phyloP scores from a whole-genome alignment of 139 green algal species.

The Chlorella vulgaris region DNA sequence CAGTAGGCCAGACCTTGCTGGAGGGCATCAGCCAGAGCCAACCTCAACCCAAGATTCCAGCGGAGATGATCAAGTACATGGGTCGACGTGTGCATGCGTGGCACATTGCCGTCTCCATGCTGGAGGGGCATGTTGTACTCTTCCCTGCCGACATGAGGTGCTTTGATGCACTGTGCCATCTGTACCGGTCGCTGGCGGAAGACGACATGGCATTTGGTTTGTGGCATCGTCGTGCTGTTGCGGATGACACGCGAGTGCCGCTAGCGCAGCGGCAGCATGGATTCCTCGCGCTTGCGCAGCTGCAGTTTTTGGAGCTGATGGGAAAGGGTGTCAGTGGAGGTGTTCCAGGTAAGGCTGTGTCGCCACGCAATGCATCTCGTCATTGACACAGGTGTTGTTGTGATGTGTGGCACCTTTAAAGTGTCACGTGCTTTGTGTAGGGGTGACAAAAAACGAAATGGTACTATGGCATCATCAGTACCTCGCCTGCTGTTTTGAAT shows the following conservation, averaged over 20 bases:
- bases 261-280: constrained; percentile 91
- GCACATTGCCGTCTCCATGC: constrained; percentile 95
- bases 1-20: constrained; percentile 90
- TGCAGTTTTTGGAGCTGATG: constrained; percentile 67
- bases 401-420: no score
- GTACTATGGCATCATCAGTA: constrained; percentile 89
- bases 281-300: constrained; percentile 75
- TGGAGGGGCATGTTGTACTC: constrained; percentile 95
- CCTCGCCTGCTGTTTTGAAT: constrained; percentile 74
- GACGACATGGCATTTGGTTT: constrained; percentile 91
- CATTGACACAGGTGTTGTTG: no score
- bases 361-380: no score
- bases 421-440: constrained; percentile 3
- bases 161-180: constrained; percentile 88
- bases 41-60: constrained; percentile 97
- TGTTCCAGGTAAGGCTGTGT: background rate
- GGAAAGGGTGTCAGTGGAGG: constrained; percentile 31
- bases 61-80: constrained; percentile 98
- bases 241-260: constrained; percentile 64
- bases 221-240: constrained; percentile 71
- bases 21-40: constrained; percentile 93
- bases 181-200: constrained; percentile 87
- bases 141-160: constrained; percentile 92
- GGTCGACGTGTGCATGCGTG: constrained; percentile 96
- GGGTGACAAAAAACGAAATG: constrained; percentile 69